Evolutionary conservation across 176 grass and related monocot species (phyloP), one percentile per base, ranked within the genome.

Genomic region (Calamus simplicifolius): DNA sequence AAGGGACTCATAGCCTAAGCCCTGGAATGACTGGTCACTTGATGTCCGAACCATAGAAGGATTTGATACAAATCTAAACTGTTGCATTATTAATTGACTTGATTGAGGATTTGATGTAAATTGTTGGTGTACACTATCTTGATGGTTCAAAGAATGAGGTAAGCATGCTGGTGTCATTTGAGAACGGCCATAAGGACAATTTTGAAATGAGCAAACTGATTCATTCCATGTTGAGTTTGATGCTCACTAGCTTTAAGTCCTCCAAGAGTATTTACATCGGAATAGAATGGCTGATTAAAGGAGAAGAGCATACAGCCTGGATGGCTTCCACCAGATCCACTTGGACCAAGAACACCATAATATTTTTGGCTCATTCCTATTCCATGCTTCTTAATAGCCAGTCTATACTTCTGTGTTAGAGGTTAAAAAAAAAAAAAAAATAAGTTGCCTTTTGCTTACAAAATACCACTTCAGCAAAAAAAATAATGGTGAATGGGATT

Each of bases 361-460:
- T 15, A 12, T 29, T 68, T 27, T 31, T 23, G 51, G 18, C 16
- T 19, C 18, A 43, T 19, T 68, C 27, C 28, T 23, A 23, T 38
- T n/a, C 65, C 28, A 55, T 68, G 48, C 28, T 16, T 68, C 27
- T 35, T 43, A 31, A 68, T 12, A 13, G 65, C 28, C 29, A 23
- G 29, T 55, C 18, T 68, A 18, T 68, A 38, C n/a, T 56, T 68
- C 65, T 68, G 65, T 4, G 43, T 43, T 19, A 14, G 17, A 56
- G 28, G 51, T 35, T n/a, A n/a, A n/a, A 3, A 16, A 15, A 38
- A 31, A 4, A 3, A 52, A 30, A 67, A 16, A 68, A 6, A 68
- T 56, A 55, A 68, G 51, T 18, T 56, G 21, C 28, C 28, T 55
- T 21, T 43, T 43, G 35, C 5, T 55, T 29, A 18, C 19, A 19